Conservation (phyloP, 306 rosid genomes). For the Comarum palustre region DNA sequence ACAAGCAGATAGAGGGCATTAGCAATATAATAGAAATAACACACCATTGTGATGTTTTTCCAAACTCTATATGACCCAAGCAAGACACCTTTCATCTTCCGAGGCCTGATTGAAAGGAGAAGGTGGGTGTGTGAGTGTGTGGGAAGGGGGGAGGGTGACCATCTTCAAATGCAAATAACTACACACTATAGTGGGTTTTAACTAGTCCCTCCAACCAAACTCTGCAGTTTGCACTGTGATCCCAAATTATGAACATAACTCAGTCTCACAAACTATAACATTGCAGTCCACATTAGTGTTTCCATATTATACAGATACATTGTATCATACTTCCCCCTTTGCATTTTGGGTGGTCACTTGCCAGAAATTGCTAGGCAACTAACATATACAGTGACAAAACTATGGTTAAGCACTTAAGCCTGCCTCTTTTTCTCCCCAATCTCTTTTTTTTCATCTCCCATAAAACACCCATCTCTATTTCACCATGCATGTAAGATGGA, state of each 20-base stretch:
- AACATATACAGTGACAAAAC: constrained; percentile 5
- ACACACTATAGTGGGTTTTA: background rate
- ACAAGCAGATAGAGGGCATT: background rate
- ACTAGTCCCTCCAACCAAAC: background rate
- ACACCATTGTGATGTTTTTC: background rate
- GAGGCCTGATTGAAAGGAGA: background rate
- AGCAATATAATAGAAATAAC: background rate
- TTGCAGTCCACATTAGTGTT: background rate
- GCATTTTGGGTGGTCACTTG: background rate
- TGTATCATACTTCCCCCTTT: background rate
- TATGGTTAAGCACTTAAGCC: background rate
- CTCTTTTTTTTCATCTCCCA: background rate
- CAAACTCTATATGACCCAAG: background rate
- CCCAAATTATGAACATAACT: background rate
- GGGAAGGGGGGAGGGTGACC: background rate
- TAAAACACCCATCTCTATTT: constrained; percentile 2
- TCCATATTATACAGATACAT: background rate
- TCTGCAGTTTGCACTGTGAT: background rate
- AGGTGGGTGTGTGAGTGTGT: too few relatives aligned
- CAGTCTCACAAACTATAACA: background rate
- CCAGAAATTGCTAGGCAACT: background rate
- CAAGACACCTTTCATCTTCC: background rate
- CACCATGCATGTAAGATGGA: constrained; percentile 54
- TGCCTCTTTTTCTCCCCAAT: background rate
- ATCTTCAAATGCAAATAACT: background rate